Evolutionary conservation across 768 basidiomycete species (phyloP), one percentile per base, ranked within the genome.

Genomic region (Clathrus columnatus): DNA sequence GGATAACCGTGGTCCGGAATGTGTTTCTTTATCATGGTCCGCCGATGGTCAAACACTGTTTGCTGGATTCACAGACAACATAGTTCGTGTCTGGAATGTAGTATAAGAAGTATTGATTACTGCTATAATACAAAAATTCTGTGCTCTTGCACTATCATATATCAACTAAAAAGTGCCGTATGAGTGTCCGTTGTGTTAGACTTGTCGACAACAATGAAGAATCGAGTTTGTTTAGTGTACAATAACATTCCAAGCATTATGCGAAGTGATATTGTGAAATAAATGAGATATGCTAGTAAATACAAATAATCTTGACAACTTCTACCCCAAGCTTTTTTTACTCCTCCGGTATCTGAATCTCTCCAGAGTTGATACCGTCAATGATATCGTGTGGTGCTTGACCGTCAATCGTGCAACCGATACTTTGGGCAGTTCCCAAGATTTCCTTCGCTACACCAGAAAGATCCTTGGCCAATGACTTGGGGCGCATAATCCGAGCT

Each of bases 1-100:
- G 61, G 81, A 83, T 56, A 77, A 84, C 18, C 78, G 84, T 68
- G 82, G 90, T 63, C 89, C 91, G 32, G 91, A 96, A 73, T 93
- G 91, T 70, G 87, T 94, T 45, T 97, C 94, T 50, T 89, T 98
- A 63, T 90, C 96, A 59, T 99, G 96, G 96, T 96, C 93, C 54
- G 85, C 95, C 47, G 94, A 96, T 70, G 96, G 96, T 56, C 92
- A 96, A 76, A 94, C 91, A 51, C 80, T 99, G 59, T 98, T 94
- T 70, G 92, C 88, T 72, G 95, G 95, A 58, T 95, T 92, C 82
- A 91, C 91, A 52, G 94, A 97, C 74, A 87, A 95, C 76, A 79
- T 82, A 61, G 84, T 96, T 69, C 87, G 91, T 62, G 89, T 92
- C 69, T 94, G 89, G 91, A 85, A 83, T 65, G 91, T 94, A 61